Evolutionary conservation across 176 grass and related monocot species (phyloP).

Genomic region (Eragrostis nindensis): DNA sequence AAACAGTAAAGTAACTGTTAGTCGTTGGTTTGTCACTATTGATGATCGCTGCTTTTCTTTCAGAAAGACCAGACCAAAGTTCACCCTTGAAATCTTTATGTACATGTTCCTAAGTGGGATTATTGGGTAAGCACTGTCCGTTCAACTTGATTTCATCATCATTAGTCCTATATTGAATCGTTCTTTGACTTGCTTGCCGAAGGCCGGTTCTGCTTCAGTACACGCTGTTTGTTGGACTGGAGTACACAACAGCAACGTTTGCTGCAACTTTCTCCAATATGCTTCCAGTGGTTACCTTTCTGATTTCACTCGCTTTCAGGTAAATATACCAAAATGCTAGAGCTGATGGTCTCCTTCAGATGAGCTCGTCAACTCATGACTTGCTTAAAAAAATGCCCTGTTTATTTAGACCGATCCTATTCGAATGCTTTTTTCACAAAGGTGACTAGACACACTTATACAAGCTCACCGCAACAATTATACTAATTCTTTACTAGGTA

Average conservation of each 20-base stretch:
- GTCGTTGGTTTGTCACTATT: slow-evolving; percentile 6
- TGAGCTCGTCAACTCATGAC: neutral
- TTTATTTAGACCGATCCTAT: neutral
- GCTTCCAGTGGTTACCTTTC: slow-evolving; percentile 82
- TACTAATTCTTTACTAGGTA: slow-evolving; percentile 23
- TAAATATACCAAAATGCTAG: too few relatives aligned
- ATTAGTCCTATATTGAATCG: neutral
- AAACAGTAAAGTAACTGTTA: slow-evolving; percentile 5
- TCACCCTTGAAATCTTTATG: slow-evolving; percentile 52
- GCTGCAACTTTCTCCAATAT: slow-evolving; percentile 83
- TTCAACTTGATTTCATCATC: neutral
- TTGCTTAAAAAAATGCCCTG: neutral
- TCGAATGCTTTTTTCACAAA: neutral
- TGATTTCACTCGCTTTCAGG: slow-evolving; percentile 75
- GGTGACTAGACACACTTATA: neutral
- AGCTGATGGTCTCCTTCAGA: neutral
- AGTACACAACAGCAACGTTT: slow-evolving; percentile 87
- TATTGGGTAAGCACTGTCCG: slow-evolving; percentile 40
- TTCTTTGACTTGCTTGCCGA: slow-evolving; percentile 4
- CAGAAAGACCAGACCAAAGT: slow-evolving; percentile 64
- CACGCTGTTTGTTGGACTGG: slow-evolving; percentile 71
- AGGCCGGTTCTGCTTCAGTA: slow-evolving; percentile 88
- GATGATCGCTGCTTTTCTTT: neutral
- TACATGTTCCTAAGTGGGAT: slow-evolving; percentile 65
- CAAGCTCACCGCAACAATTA: neutral